These are phyloP conservation scores for Boletus tylopilopsis DNA, from an alignment of 768 basidiomycete genomes.

Conservation along the genomic window DNA sequence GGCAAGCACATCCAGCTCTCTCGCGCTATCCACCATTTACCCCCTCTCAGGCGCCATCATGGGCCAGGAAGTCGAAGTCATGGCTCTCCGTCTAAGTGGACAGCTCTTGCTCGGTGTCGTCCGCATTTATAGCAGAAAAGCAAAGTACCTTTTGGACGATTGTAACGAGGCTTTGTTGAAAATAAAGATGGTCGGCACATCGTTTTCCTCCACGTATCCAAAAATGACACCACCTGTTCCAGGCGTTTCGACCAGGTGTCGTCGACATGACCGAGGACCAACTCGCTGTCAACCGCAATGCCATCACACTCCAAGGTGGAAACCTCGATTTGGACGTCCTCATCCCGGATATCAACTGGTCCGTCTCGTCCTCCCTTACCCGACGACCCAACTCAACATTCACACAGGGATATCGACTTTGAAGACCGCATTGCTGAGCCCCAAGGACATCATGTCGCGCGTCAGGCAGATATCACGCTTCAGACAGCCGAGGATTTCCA, in stretches of 20 bases:
- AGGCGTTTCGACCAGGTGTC: constrained; percentile 93
- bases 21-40: not conserved
- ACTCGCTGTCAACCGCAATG: constrained; percentile 77
- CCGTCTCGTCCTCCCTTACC: constrained; percentile 13
- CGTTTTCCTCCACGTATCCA: not conserved
- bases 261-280: constrained; percentile 98
- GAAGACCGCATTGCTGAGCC: constrained; percentile 58
- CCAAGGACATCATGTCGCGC: constrained; percentile 78
- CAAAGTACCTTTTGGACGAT: constrained; percentile 96
- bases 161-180: constrained; percentile 95
- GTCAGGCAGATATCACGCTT: constrained; percentile 86
- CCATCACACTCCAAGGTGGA: constrained; percentile 81
- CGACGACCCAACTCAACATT: constrained; percentile 8
- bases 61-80: constrained; percentile 86
- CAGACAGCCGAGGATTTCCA: constrained; percentile 70
- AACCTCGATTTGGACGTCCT: constrained; percentile 78
- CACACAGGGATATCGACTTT: constrained; percentile 72
- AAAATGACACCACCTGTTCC: constrained; percentile 2
- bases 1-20: constrained; percentile 39
- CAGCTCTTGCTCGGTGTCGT: constrained; percentile 96
- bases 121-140: constrained; percentile 95
- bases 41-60: constrained; percentile 74
- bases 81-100: constrained; percentile 95
- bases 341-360: constrained; percentile 82
- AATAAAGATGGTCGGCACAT: constrained; percentile 77